Conservation (phyloP, 805 yeast genomes). For the Kuraishia ogatae region DNA sequence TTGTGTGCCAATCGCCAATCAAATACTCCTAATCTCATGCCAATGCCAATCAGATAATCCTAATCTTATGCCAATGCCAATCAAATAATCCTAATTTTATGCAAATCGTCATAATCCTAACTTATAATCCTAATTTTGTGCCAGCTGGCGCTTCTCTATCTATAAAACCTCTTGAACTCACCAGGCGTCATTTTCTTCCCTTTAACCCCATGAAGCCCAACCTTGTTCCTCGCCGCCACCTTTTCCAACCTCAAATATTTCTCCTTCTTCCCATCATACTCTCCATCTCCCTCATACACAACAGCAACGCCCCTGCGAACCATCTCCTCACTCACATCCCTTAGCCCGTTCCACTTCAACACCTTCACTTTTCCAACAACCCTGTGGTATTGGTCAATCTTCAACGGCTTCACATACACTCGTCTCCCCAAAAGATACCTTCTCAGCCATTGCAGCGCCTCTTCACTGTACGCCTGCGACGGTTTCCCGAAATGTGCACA, state of each 20-base stretch:
- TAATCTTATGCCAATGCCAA: too few species aligned
- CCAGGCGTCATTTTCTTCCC: conserved; percentile 60
- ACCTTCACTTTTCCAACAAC: conserved; percentile 71
- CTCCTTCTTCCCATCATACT: conserved; percentile 72
- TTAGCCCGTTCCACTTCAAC: conserved; percentile 56
- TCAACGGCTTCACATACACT: conserved; percentile 69
- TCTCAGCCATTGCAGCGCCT: conserved; percentile 74
- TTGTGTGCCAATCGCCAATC: too few species aligned
- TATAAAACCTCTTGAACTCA: conserved; percentile 51
- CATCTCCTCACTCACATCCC: conserved; percentile 86
- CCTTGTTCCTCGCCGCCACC: conserved; percentile 42
- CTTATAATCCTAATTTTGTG: too few species aligned
- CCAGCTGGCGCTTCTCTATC: too few species aligned
- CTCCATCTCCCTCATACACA: conserved; percentile 85
- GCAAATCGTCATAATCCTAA: too few species aligned
- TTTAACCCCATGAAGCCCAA: conserved; percentile 65
- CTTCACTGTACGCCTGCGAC: conserved; percentile 81
- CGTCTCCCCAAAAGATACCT: conserved; percentile 53
- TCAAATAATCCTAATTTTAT: too few species aligned
- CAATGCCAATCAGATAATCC: too few species aligned
- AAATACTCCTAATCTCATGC: too few species aligned
- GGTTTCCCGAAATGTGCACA: conserved; percentile 90
- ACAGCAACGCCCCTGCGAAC: conserved; percentile 73
- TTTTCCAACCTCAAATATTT: conserved; percentile 52
- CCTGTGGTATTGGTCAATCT: conserved; percentile 82